Conservation (phyloP, 495 filamentous ascomycete genomes). For the Hypoxylon subgilvum region DNA sequence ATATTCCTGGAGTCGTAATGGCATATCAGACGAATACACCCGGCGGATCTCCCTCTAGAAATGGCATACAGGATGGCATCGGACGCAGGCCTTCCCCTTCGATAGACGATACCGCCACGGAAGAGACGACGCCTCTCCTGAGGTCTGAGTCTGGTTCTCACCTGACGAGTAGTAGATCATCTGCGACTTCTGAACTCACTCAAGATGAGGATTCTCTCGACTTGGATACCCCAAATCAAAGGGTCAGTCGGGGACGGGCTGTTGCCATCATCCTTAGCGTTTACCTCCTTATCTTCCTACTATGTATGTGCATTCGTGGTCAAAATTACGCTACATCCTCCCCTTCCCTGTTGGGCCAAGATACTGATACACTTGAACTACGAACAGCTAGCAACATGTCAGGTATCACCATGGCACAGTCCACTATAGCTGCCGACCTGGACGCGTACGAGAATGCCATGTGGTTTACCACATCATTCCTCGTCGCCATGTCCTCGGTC, state of each 20-base stretch:
- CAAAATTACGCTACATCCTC: neutral
- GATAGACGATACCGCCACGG: slow-evolving; percentile 34
- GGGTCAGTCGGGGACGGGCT: slow-evolving; percentile 31
- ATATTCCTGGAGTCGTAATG: slow-evolving; percentile 11
- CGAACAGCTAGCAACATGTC: slow-evolving; percentile 75
- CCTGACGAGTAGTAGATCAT: slow-evolving; percentile 9
- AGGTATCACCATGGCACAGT: slow-evolving; percentile 75
- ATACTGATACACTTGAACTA: slow-evolving; percentile 11
- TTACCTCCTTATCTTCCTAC: slow-evolving; percentile 54
- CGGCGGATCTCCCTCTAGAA: slow-evolving; percentile 1
- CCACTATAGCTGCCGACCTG: slow-evolving; percentile 70
- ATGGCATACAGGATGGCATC: neutral
- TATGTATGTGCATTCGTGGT: slow-evolving; percentile 35
- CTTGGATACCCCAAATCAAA: slow-evolving; percentile 39
- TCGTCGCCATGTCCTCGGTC: slow-evolving; percentile 72
- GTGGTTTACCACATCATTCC: slow-evolving; percentile 78
- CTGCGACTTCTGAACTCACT: slow-evolving; percentile 11
- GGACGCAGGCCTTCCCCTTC: slow-evolving; percentile 5
- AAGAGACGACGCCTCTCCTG: slow-evolving; percentile 50
- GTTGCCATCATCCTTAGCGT: slow-evolving; percentile 49
- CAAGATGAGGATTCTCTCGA: slow-evolving; percentile 21
- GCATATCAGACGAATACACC: slow-evolving; percentile 6
- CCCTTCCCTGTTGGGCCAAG: neutral
- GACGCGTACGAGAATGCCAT: slow-evolving; percentile 71
- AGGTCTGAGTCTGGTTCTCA: slow-evolving; percentile 36